Evolutionary conservation across 2,329 filamentous ascomycete genomes (phyloP).

Genomic region (Cephalotrichum gorgonifer): DNA sequence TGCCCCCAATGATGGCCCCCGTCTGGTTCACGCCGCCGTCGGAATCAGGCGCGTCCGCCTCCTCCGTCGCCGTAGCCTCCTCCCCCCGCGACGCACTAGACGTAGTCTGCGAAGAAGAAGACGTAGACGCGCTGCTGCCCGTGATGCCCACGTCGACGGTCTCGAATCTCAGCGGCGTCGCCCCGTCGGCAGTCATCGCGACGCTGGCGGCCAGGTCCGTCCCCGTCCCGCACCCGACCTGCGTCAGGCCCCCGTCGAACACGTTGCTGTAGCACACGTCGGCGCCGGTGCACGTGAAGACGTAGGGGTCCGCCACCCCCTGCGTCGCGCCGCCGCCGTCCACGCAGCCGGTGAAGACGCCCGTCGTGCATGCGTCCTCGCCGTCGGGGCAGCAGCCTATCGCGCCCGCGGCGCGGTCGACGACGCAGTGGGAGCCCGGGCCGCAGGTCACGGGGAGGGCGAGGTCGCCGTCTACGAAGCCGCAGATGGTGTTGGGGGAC

Average conservation of each 20-base stretch:
- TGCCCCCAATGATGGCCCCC: conserved; percentile 43
- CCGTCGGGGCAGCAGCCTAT: conserved; percentile 47
- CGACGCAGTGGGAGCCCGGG: conserved; percentile 46
- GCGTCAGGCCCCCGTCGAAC: conserved; percentile 44
- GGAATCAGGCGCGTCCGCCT: conserved; percentile 17
- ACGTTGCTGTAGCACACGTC: conserved; percentile 45
- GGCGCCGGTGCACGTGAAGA: conserved; percentile 42
- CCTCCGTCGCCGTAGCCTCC: conserved; percentile 9
- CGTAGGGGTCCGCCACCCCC: conserved; percentile 42
- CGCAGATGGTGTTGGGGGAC: conserved; percentile 41
- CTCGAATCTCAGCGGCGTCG: conserved; percentile 15
- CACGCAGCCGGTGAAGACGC: conserved; percentile 48
- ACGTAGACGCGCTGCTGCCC: conserved; percentile 20
- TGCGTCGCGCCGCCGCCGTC: conserved; percentile 39
- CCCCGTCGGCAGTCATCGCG: conserved; percentile 30
- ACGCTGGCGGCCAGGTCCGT: conserved; percentile 39
- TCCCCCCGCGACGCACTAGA: conserved; percentile 1
- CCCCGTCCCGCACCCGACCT: conserved; percentile 45
- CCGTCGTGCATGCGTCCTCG: conserved; percentile 35
- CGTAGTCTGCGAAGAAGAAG: conserved; percentile 22
- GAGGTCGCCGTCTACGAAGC: conserved; percentile 43
- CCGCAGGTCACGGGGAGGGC: conserved; percentile 45
- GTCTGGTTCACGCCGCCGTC: conserved; percentile 21
- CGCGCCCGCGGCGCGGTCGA: conserved; percentile 36
- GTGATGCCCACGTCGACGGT: conserved; percentile 31